Conservation (phyloP, 345 rosid species). For the Hibiscus syriacus region DNA sequence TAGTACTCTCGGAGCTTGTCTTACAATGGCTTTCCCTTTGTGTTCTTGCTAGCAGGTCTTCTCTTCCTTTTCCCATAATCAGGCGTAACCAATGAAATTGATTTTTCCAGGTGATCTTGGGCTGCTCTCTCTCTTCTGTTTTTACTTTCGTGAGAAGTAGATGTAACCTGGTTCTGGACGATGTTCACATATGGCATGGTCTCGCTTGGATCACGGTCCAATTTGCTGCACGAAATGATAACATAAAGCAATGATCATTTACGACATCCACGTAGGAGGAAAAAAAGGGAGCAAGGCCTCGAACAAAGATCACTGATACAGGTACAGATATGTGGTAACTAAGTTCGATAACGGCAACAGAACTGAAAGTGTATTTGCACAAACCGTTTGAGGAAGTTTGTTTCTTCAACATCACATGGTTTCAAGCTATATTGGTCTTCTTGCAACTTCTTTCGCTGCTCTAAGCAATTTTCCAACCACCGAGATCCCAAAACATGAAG, state of each 20-base stretch:
- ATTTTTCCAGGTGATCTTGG: constrained; percentile 1
- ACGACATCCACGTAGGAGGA: neutral
- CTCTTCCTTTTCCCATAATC: constrained; percentile 38
- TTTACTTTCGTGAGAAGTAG: constrained; percentile 6
- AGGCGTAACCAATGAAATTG: constrained; percentile 18
- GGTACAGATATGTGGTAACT: neutral
- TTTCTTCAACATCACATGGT: constrained; percentile 36
- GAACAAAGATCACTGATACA: too few relatives aligned
- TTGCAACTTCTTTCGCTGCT: constrained; percentile 41
- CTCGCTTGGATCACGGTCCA: constrained; percentile 27
- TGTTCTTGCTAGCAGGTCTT: constrained; percentile 37
- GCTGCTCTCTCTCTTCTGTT: constrained; percentile 12
- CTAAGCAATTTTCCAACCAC: constrained; percentile 78
- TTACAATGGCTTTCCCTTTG: constrained; percentile 28
- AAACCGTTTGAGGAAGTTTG: constrained; percentile 32
- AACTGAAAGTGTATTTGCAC: constrained; percentile 5
- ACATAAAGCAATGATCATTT: neutral
- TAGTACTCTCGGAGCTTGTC: constrained; percentile 31
- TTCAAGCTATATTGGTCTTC: constrained; percentile 62
- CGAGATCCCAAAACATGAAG: constrained; percentile 50
- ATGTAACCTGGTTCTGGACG: too few relatives aligned
- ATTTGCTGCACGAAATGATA: constrained; percentile 29
- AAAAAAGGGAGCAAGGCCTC: neutral
- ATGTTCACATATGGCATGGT: constrained; percentile 13
- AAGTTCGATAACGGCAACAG: neutral